Evolutionary conservation across 352 stramenopile genomes (phyloP).

Genomic region (Pythium volutum): DNA sequence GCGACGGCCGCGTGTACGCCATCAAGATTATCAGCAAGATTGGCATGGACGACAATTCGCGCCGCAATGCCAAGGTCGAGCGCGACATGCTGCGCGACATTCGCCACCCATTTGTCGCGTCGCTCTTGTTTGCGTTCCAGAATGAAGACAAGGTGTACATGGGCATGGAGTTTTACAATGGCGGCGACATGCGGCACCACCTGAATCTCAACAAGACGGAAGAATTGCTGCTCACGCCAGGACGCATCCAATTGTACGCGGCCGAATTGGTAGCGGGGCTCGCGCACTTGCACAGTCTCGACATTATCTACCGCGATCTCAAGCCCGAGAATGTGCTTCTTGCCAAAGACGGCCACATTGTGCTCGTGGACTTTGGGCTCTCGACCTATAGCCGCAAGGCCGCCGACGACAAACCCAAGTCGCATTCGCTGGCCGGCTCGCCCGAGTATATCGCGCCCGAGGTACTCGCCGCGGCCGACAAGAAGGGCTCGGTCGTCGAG

Average conservation of each 20-base stretch:
- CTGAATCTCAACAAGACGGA: constrained; percentile 65
- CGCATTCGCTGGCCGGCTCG: constrained; percentile 72
- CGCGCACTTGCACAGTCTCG: constrained; percentile 86
- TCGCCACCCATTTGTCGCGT: constrained; percentile 96
- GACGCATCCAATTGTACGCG: constrained; percentile 81
- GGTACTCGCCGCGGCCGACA: constrained; percentile 69
- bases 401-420: constrained; percentile 37
- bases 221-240: constrained; percentile 62
- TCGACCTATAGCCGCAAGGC: constrained; percentile 70
- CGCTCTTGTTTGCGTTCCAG: constrained; percentile 97
- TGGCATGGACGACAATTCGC: constrained; percentile 81
- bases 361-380: constrained; percentile 90
- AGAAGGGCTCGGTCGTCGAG: constrained; percentile 35
- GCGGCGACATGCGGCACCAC: constrained; percentile 92
- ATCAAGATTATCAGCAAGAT: constrained; percentile 91
- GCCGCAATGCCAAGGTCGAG: constrained; percentile 88
- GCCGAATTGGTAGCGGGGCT: constrained; percentile 79
- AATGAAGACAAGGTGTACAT: constrained; percentile 98
- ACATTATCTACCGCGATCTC: constrained; percentile 89
- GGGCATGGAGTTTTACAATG: constrained; percentile 98
- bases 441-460: constrained; percentile 93
- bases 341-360: constrained; percentile 85
- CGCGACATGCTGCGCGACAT: constrained; percentile 94
- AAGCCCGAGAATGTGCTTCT: constrained; percentile 90
- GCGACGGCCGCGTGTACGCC: constrained; percentile 73